Percentiles rank a stretch among this genome's conserved stretches.
phyloP scores from a whole-genome alignment of 2,329 filamentous ascomycete genomes.

The Lecanoromycetidae sp. region DNA sequence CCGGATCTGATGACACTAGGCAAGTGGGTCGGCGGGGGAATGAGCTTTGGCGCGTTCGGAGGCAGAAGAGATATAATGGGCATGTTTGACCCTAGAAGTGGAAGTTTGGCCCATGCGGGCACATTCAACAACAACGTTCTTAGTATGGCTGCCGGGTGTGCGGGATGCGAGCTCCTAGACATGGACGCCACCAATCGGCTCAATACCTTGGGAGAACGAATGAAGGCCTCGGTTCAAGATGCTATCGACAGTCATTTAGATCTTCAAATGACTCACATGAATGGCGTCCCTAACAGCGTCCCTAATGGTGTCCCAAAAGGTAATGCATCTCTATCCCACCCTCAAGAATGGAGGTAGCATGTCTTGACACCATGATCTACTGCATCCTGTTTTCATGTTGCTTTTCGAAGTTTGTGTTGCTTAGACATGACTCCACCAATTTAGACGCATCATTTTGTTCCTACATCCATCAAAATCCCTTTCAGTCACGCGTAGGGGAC shows the following conservation, averaged over 20 bases:
- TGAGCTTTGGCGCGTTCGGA: constrained; percentile 56
- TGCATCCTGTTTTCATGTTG: not conserved
- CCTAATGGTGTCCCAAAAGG: not conserved
- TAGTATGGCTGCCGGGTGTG: constrained; percentile 45
- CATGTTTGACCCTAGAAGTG: constrained; percentile 39
- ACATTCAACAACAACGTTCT: constrained; percentile 59
- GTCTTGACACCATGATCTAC: too few relatives aligned
- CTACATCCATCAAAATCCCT: not conserved
- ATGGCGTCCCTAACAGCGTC: too few relatives aligned
- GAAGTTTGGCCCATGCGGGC: constrained; percentile 43
- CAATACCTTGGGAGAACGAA: constrained; percentile 22
- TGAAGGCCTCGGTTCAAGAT: constrained; percentile 19
- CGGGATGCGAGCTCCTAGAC: constrained; percentile 23
- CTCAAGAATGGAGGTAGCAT: too few relatives aligned
- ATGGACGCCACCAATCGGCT: constrained; percentile 18
- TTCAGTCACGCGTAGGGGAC: not conserved
- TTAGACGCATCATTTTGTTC: not conserved
- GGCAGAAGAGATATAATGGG: constrained; percentile 48
- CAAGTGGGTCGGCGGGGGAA: constrained; percentile 55
- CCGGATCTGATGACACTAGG: constrained; percentile 55
- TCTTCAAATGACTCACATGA: not conserved
- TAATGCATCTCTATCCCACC: not conserved
- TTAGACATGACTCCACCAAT: too few relatives aligned
- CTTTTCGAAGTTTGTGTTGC: not conserved
- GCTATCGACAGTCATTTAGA: constrained; percentile 12